Conservation (phyloP, 305 asterid species). For the Fraxinus baroniana region DNA sequence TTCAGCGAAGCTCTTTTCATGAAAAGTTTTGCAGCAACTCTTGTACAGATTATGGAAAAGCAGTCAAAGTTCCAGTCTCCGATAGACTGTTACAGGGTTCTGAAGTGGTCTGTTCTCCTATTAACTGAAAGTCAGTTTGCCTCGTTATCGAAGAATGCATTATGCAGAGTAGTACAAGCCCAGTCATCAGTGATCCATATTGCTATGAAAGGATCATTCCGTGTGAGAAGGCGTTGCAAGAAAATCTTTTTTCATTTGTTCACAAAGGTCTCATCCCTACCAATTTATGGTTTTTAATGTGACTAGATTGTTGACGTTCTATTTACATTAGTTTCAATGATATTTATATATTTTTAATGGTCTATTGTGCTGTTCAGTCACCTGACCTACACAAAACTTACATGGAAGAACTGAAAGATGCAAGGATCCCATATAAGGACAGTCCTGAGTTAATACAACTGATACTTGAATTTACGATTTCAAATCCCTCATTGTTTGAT, state of each 20-base stretch:
- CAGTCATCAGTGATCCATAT: slow-evolving; percentile 71
- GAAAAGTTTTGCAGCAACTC: slow-evolving; percentile 86
- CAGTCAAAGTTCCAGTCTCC: slow-evolving; percentile 68
- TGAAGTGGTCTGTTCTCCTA: slow-evolving; percentile 86
- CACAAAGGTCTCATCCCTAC: slow-evolving; percentile 54
- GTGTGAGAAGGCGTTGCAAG: slow-evolving; percentile 68
- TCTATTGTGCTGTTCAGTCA: slow-evolving; percentile 52
- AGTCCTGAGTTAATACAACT: slow-evolving; percentile 62
- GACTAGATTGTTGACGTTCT: slow-evolving; percentile 2
- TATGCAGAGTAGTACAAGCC: slow-evolving; percentile 71
- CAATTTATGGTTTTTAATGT: slow-evolving; percentile 4
- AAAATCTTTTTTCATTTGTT: slow-evolving; percentile 54
- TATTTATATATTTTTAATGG: slow-evolving; percentile 8
- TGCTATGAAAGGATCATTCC: slow-evolving; percentile 70
- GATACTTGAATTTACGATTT: slow-evolving; percentile 63
- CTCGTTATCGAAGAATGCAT: slow-evolving; percentile 70
- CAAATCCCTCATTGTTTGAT: slow-evolving; percentile 50
- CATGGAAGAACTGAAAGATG: slow-evolving; percentile 74
- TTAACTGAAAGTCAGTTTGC: slow-evolving; percentile 70
- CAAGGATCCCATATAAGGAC: slow-evolving; percentile 72
- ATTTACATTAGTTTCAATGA: slow-evolving; percentile 5
- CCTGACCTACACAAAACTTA: slow-evolving; percentile 63
- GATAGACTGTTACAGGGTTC: slow-evolving; percentile 68
- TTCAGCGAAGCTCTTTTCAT: slow-evolving; percentile 53
- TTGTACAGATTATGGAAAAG: slow-evolving; percentile 93